These are phyloP conservation scores for Spathaspora gorwiae DNA, from an alignment of 805 yeast genomes.

Conservation along the genomic window DNA sequence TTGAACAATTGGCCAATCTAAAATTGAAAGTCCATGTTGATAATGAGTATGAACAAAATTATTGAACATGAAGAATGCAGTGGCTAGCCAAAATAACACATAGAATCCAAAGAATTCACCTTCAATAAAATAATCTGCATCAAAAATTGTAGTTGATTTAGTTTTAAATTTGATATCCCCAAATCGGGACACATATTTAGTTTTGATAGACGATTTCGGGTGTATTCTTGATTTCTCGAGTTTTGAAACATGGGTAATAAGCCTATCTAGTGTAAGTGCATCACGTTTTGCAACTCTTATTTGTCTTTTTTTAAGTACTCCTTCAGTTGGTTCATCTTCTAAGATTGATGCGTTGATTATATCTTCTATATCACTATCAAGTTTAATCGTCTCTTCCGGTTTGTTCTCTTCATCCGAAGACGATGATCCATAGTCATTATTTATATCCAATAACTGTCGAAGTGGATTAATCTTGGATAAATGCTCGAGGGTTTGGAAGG, in stretches of 20 bases:
- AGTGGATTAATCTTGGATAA: constrained; percentile 6
- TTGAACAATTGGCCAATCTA: constrained; percentile 50
- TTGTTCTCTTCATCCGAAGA: constrained; percentile 5
- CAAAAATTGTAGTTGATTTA: constrained; percentile 47
- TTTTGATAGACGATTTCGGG: constrained; percentile 1
- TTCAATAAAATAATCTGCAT: constrained; percentile 40
- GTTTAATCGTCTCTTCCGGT: not conserved
- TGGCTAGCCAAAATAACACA: constrained; percentile 71
- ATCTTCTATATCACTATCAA: constrained; percentile 2
- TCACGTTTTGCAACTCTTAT: not conserved
- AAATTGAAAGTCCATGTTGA: constrained; percentile 36
- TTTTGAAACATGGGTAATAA: constrained; percentile 3
- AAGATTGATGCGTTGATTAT: constrained; percentile 2
- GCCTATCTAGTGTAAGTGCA: constrained; percentile 1
- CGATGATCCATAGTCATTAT: constrained; percentile 13
- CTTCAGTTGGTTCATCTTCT: not conserved
- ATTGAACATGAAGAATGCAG: constrained; percentile 51
- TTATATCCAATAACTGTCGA: constrained; percentile 14
- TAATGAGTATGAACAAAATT: constrained; percentile 51
- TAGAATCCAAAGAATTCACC: constrained; percentile 73
- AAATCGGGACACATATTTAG: constrained; percentile 42
- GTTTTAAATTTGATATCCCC: constrained; percentile 48
- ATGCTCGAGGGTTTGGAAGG: not conserved
- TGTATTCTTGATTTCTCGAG: constrained; percentile 6
- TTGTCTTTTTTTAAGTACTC: not conserved